Percentiles rank a stretch among this genome's conserved stretches.
These are phyloP conservation scores for Epichloe sp. DNA, from an alignment of 2,329 filamentous ascomycete genomes.

Conservation along the genomic window DNA sequence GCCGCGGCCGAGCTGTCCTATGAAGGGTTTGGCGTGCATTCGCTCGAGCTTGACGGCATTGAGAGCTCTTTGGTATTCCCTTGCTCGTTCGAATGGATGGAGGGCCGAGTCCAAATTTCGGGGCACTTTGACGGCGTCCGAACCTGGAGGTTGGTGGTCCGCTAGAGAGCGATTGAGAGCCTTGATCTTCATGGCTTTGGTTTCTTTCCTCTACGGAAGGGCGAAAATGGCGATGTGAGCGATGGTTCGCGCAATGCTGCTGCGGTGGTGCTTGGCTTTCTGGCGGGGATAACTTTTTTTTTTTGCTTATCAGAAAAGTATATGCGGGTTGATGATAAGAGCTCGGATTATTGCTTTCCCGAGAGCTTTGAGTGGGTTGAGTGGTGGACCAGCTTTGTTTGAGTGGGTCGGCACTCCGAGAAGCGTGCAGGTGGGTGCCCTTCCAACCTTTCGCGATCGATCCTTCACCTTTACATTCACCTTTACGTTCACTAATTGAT, in stretches of 20 bases:
- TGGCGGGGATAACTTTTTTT: constrained; percentile 7
- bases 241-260: not conserved
- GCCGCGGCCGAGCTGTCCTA: constrained; percentile 75
- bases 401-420: not conserved
- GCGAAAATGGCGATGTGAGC: not conserved
- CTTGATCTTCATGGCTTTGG: constrained; percentile 42
- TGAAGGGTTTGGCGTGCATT: constrained; percentile 66
- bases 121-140: constrained; percentile 47
- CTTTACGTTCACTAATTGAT: too few relatives aligned
- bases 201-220: not conserved
- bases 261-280: not conserved
- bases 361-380: not conserved
- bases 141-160: constrained; percentile 53
- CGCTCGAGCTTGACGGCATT: constrained; percentile 86
- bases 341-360: constrained; percentile 19
- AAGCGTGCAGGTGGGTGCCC: too few relatives aligned
- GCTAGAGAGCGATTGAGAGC: constrained; percentile 53
- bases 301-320: constrained; percentile 16
- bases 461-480: too few relatives aligned
- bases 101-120: constrained; percentile 71
- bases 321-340: constrained; percentile 17
- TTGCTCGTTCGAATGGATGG: constrained; percentile 80
- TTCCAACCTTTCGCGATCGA: too few relatives aligned
- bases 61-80: constrained; percentile 50
- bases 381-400: not conserved